Evolutionary conservation across 768 basidiomycete species (phyloP).

Genomic region (Psilocybe cubensis): DNA sequence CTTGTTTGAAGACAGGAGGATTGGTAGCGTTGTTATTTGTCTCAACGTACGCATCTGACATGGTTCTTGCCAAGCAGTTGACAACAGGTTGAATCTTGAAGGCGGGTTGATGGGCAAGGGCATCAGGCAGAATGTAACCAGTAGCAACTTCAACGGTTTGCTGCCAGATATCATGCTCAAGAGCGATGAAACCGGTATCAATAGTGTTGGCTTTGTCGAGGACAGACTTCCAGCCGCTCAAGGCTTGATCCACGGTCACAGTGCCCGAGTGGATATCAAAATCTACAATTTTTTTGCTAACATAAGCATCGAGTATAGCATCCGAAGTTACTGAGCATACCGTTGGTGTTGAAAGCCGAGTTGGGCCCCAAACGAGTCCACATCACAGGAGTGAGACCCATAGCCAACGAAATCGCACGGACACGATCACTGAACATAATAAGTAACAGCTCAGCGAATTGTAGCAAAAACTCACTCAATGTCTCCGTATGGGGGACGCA

Average conservation of each 20-base stretch:
- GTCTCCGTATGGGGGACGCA: conserved; percentile 84
- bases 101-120: conserved; percentile 64
- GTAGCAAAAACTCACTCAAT: conserved; percentile 55
- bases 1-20: conserved; percentile 42
- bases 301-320: not conserved
- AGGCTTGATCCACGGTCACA: conserved; percentile 59
- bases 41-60: conserved; percentile 79
- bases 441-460: not conserved
- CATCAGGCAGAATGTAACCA: conserved; percentile 85
- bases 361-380: conserved; percentile 72
- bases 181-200: conserved; percentile 82
- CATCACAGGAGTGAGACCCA: conserved; percentile 83
- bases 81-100: conserved; percentile 80
- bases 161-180: conserved; percentile 87
- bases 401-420: conserved; percentile 78
- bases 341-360: conserved; percentile 73
- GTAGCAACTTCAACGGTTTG: conserved; percentile 85
- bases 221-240: conserved; percentile 76
- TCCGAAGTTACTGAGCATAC: conserved; percentile 30
- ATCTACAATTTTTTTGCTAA: conserved; percentile 44
- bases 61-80: conserved; percentile 59
- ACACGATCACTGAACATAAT: conserved; percentile 69
- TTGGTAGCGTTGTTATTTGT: conserved; percentile 74
- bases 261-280: conserved; percentile 78
- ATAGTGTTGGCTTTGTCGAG: conserved; percentile 60